Base-by-base conservation (phyloP, 805 yeast genomes). In the Yarrowia osloensis region DNA sequence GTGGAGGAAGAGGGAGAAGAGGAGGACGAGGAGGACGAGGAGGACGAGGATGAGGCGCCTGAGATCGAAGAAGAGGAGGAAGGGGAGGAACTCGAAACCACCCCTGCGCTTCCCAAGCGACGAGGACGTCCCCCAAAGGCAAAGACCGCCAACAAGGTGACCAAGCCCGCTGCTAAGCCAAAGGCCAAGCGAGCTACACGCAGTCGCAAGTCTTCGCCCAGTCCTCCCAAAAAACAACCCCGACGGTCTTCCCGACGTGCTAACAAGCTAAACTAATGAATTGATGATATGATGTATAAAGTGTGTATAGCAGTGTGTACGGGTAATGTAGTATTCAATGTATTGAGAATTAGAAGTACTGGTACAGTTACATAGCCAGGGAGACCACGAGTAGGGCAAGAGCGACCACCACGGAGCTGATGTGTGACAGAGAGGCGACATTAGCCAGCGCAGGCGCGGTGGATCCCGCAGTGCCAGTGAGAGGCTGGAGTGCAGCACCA, bases 161-260 rank as follows among this genome's bases (percentile, higher is more conserved):
- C 33, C 24, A 54, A 54, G 24, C 62, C 62, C 5, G 24, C 62
- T 39, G n/a, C 55, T 12, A 46, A 46, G 49, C 19, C 29, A 31
- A 40, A 40, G 46, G 19, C 37, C 26, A 55, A 39, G 62, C 39
- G 12, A n/a, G 17, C 17, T 2, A 9, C 28, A 15, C 63, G 63
- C 7, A 9, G 24, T 21, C 28, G 47, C 21, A 57, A 40, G 49
- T 6, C 63, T 5, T 19, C 49, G 3, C 17, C 63, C 7, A 40
- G 28, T 24, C 44, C 61, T 17, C 29, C 59, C 19, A 52, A 33
- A 19, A 29, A 19, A 24, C 29, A 4, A 33, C 62, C 62, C 21
- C 35, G 63, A 57, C 63, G 63, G 4, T 57, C 63, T 29, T 57
- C 63, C 24, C 17, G 63, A 28, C 63, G 63, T 26, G 37, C 42